Evolutionary conservation across 2,329 filamentous ascomycete genomes (phyloP).

Genomic region (Helminthosporium solani): DNA sequence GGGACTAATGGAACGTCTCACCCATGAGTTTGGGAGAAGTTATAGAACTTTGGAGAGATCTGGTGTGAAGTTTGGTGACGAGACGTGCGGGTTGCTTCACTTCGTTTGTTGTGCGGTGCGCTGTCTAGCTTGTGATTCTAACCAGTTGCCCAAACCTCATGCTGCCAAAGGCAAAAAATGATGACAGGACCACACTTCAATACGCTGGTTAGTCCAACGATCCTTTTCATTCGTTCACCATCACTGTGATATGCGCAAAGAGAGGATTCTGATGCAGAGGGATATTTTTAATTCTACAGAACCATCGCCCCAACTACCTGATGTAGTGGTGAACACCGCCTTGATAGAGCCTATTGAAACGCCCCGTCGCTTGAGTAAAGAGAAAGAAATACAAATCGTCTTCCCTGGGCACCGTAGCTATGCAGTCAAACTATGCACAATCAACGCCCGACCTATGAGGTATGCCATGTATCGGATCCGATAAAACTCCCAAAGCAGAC

Average conservation of each 20-base stretch:
- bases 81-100: neutral
- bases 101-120: slow-evolving; percentile 4
- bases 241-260: neutral
- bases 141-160: neutral
- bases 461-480: slow-evolving; percentile 32
- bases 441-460: slow-evolving; percentile 24
- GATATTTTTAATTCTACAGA: neutral
- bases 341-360: slow-evolving; percentile 20
- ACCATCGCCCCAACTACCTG: neutral
- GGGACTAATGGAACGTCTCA: too few species aligned
- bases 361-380: slow-evolving; percentile 16
- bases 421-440: slow-evolving; percentile 23
- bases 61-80: neutral
- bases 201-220: too few species aligned
- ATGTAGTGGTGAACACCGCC: neutral
- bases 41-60: neutral
- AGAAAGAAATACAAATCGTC: slow-evolving; percentile 11
- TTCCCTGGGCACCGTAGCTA: slow-evolving; percentile 29
- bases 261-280: too few species aligned
- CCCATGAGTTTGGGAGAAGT: neutral
- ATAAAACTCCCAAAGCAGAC: slow-evolving; percentile 22
- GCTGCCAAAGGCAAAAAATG: too few species aligned
- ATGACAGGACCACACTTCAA: too few species aligned
- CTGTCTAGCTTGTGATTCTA: neutral
- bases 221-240: neutral